Base-by-base conservation (phyloP, 257 asterid species). In the Parsonsia alboflavescens region DNA sequence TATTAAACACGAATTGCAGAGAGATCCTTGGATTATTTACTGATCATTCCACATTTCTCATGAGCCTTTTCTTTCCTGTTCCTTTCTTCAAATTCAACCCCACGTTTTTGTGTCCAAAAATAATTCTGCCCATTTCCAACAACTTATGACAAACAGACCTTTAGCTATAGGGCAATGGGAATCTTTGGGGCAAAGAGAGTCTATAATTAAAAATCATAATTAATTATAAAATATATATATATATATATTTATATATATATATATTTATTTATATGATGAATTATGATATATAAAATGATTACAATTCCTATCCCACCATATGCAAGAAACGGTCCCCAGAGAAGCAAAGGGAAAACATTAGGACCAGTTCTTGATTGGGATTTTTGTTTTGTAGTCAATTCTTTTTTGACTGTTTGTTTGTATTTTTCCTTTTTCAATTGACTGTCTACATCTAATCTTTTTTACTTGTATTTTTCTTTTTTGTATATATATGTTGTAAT, bases 381-480 rank as follows among this genome's bases (percentile, higher is more conserved):
- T 83, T 52, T 52, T 52, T 33, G 39, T 12, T 49, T 79, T 84
- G 80, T 78, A 78, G 84, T 77, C 75, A 42, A 7, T 42, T 17
- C 83, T 80, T 81, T 78, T 80, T 85, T 83, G 90, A 88, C 88
- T 73, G 79, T 70, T 85, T 75, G 76, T 77, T 88, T 83, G 91
- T 80, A 82, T 73, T 76, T 78, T 77, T 79, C 28, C 46, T 63
- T 76, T 50, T 53, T 70, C 39, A 64, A 64, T 64, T 49, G 80
- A 70, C 41, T 58, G 68, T 63, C 46, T 36, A 63, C 24, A 63
- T 62, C 68, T 54, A 54, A 53, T 53, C 26, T 19, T 4, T 30
- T 6, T 17, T 52, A 0, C 7, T 52, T 52, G 13, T 50, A 12
- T 50, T 5, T 50, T 50, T 50, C 12, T 13, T 33, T 62, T 62